These are phyloP conservation scores for Vitis riparia DNA, from an alignment of 164 flowering plant species.

Conservation along the genomic window DNA sequence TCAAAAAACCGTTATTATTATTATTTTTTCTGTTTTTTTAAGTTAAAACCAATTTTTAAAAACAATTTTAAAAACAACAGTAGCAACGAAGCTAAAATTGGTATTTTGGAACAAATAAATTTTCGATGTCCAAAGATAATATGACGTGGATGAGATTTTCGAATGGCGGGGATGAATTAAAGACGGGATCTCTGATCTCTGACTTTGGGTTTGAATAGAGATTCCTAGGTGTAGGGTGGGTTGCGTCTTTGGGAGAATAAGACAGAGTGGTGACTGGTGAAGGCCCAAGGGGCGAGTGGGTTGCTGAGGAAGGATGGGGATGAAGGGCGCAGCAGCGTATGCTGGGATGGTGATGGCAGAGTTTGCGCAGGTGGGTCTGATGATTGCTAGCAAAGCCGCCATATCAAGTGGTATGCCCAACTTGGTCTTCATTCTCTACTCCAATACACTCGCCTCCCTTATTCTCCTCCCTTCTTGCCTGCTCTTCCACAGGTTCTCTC, in stretches of 20 bases:
- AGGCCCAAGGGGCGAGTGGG: neutral
- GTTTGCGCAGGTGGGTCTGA: conserved; percentile 40
- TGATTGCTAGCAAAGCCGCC: conserved; percentile 42
- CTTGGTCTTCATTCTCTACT: conserved; percentile 45
- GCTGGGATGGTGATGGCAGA: conserved; percentile 46
- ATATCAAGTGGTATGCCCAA: conserved; percentile 48
- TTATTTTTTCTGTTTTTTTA: no score
- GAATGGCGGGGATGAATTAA: no score
- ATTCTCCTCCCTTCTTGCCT: conserved; percentile 43
- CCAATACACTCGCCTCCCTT: conserved; percentile 46
- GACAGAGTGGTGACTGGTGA: neutral
- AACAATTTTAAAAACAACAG: no score
- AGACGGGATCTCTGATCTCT: no score
- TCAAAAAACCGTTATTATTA: no score
- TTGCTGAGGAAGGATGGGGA: conserved; percentile 7
- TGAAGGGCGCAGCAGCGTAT: conserved; percentile 26
- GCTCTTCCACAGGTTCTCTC: conserved; percentile 35
- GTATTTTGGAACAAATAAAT: no score
- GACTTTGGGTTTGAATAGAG: no score
- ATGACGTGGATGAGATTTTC: no score
- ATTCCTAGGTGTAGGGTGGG: no score
- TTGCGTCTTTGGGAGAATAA: neutral
- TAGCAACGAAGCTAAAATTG: no score
- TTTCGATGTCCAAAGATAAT: no score
- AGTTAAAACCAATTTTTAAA: no score